Base-by-base conservation (phyloP, 345 rosid genomes). In the Hirschfeldia incana region DNA sequence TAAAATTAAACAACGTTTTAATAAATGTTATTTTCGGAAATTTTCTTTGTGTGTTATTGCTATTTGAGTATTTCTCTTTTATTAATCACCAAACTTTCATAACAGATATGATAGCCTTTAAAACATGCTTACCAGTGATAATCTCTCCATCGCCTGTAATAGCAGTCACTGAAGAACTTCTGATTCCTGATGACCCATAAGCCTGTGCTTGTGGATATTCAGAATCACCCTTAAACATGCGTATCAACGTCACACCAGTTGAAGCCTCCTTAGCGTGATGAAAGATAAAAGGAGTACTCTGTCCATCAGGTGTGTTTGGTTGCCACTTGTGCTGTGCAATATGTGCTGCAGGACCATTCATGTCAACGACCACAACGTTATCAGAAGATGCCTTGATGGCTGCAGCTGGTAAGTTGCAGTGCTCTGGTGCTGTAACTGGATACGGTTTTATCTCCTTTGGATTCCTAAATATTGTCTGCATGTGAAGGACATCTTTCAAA, bases 331-430 rank as follows among this genome's bases (percentile, higher is more conserved):
- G 99, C 26, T 83, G 87, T 30, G 93, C 97, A 78, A 95, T 81
- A 79, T 86, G 94, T 73, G 94, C 94, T 67, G 94, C 97, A 60
- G 98, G 97, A 36, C 87, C 93, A 82, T 90, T 90, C 77, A 84
- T 74, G 84, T 91, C 96, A 76, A 88, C 98, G 46, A 91, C 82
- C 73, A 89, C 82, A 53, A 95, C 81, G 61, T 85, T 77, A 83
- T 95, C 99, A 26, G 88, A 86, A 78, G 91, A 88, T 37, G 97
- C 92, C 76, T 81, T 91, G 83, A 95, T 95, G 67, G 92, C 90
- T 72, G 98, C 86, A 53, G 98, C 98, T 62, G 98, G 99, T 80
- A 95, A 85, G 86, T 95, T 95, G 89, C 99, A 95, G 39, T 88
- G 90, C 51, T 93, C 99, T 36, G 96, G 93, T 53, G 84, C 80